Evolutionary conservation across 768 basidiomycete genomes (phyloP), one percentile per base, ranked within the genome.

Genomic region (Amanita inopinata): DNA sequence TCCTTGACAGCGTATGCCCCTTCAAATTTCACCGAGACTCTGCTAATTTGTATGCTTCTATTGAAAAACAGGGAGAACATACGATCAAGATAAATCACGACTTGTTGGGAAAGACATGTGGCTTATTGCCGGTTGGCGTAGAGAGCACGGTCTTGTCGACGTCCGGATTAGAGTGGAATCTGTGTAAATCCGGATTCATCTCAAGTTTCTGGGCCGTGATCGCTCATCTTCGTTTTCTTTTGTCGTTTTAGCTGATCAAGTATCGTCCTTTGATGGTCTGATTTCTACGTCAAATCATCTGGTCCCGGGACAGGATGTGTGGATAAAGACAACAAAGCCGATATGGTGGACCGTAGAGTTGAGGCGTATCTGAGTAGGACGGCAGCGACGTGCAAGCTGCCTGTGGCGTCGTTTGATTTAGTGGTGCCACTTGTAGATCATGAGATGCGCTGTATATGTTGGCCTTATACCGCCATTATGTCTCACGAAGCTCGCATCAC

Each of bases 221-320:
- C 27, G 27, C n/a, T 28, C 7, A 28, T 6, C 27, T n/a, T 38
- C 25, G n/a, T n/a, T n/a, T n/a, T n/a, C 10, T 14, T 9, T 8
- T 25, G 22, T 14, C 24, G 41, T 48, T 41, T 20, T 58, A 84
- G 82, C 68, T 43, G 68, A 80, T 14, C 59, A 67, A 33, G 61
- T 65, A 48, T 96, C 92, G 0, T 87, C 81, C 0, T 88, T 98
- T 46, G 80, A 84, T 30, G 88, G 88, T 0, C 53, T 89, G 17
- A 60, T 99, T 0, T 98, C 94, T 0, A 96, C 93, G 0, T 97
- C 93, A 0, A 99, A 99, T 53, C 91, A 96, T 51, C 69, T 99
- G 5, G 56, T 89, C 0, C 78, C 80, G 0, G 70, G 70, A 1
- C 71, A 83, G 47, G 63, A 69, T 14, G 56, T 69, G 1, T 76